Percentiles rank a stretch among this genome's conserved stretches.
phyloP scores from a whole-genome alignment of 805 yeast species.

The Teunomyces barrocoloradensis region DNA sequence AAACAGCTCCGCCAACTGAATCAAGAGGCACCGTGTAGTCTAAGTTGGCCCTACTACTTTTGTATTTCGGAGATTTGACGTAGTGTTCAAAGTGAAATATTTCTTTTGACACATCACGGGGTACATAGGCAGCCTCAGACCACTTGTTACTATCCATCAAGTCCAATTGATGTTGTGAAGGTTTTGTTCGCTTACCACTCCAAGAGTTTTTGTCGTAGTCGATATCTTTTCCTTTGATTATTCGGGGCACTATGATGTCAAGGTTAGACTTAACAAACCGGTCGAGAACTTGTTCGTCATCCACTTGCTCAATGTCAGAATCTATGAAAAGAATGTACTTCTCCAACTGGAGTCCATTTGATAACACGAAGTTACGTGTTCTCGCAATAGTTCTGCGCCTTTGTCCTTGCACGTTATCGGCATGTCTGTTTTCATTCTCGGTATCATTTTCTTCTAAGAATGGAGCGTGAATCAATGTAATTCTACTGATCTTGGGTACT shows the following conservation, averaged over 20 bases:
- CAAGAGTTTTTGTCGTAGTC: slow-evolving; percentile 43
- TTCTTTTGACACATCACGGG: slow-evolving; percentile 24
- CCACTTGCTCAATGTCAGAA: slow-evolving; percentile 30
- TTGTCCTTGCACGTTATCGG: slow-evolving; percentile 27
- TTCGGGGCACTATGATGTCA: slow-evolving; percentile 39
- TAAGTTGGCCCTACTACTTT: slow-evolving; percentile 2
- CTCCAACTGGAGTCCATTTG: slow-evolving; percentile 26
- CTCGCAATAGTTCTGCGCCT: slow-evolving; percentile 37
- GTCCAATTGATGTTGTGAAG: slow-evolving; percentile 24
- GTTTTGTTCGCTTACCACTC: slow-evolving; percentile 37
- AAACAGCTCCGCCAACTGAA: slow-evolving; percentile 53
- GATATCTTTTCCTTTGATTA: slow-evolving; percentile 15
- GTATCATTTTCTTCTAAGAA: slow-evolving; percentile 26
- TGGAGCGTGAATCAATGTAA: slow-evolving; percentile 33
- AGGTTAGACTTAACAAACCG: slow-evolving; percentile 24
- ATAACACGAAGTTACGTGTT: slow-evolving; percentile 33
- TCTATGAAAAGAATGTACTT: slow-evolving; percentile 36
- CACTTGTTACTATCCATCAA: slow-evolving; percentile 28
- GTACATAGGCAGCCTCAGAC: slow-evolving; percentile 33
- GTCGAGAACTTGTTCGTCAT: slow-evolving; percentile 5
- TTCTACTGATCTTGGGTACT: slow-evolving; percentile 7
- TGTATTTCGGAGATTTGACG: slow-evolving; percentile 9
- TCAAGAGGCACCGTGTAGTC: slow-evolving; percentile 30
- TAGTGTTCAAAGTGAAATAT: slow-evolving; percentile 29
- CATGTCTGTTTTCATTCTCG: slow-evolving; percentile 22